Evolutionary conservation across 2,329 filamentous ascomycete genomes (phyloP).

Genomic region (Teratosphaeria viscida): DNA sequence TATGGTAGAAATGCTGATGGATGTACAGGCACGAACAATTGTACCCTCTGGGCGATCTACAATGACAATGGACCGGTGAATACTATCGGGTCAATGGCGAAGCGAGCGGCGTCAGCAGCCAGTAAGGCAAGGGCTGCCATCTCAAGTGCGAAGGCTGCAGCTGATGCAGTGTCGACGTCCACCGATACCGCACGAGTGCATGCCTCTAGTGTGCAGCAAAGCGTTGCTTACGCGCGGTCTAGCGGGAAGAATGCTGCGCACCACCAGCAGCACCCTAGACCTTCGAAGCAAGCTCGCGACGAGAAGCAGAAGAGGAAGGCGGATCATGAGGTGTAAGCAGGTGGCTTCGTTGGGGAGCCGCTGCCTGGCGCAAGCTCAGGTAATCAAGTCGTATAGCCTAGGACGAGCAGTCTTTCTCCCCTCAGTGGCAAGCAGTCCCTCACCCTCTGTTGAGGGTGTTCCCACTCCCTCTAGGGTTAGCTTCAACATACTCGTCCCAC

Average conservation of each 20-base stretch:
- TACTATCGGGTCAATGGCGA: not conserved
- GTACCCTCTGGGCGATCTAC: not conserved
- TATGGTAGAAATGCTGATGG: not conserved
- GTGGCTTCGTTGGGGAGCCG: not conserved
- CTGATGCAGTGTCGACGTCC: not conserved
- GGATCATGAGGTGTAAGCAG: not conserved
- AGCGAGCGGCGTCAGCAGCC: not conserved
- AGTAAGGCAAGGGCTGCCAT: not conserved
- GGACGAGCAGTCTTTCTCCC: no score
- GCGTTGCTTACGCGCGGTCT: not conserved
- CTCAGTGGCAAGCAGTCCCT: not conserved
- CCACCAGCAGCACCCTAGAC: not conserved
- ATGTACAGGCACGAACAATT: not conserved
- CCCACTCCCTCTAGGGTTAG: constrained; percentile 73
- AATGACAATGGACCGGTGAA: not conserved
- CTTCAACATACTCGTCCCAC: constrained; percentile 92
- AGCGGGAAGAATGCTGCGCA: not conserved
- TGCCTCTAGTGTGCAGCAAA: not conserved
- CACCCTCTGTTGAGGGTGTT: constrained; percentile 74
- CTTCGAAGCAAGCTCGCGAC: not conserved
- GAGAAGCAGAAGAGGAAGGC: not conserved
- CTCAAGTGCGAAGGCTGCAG: not conserved
- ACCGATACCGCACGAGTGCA: not conserved
- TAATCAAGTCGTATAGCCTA: not conserved
- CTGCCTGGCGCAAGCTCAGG: not conserved